Percentiles rank a stretch among this genome's conserved stretches.
phyloP scores from a whole-genome alignment of 306 rosid species.

The Cicer bijugum region DNA sequence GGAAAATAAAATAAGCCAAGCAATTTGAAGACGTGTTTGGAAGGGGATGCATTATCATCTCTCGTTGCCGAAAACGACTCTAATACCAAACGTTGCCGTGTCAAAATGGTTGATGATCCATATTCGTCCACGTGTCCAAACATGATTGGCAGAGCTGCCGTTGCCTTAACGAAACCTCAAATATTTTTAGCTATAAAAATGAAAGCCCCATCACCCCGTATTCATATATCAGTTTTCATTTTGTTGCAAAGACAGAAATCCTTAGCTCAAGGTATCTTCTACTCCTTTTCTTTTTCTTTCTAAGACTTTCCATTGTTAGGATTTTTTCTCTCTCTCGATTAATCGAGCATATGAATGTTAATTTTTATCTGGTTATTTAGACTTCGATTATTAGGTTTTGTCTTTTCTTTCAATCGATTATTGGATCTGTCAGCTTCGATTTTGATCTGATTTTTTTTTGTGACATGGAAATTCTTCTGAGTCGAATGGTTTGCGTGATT shows the following conservation, averaged over 20 bases:
- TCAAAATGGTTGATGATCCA: neutral
- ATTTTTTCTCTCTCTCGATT: neutral
- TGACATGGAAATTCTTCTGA: neutral
- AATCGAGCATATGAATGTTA: neutral
- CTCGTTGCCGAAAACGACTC: slow-evolving; percentile 7
- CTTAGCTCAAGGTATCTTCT: slow-evolving; percentile 35
- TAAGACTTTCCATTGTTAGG: neutral
- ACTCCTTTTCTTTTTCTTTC: neutral
- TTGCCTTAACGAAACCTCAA: neutral
- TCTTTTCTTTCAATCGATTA: neutral
- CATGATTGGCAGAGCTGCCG: neutral
- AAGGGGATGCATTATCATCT: neutral
- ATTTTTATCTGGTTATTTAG: neutral
- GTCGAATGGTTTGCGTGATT: neutral
- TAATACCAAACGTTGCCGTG: slow-evolving; percentile 32
- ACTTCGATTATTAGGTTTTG: neutral
- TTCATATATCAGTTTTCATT: neutral
- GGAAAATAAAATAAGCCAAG: slow-evolving; percentile 11
- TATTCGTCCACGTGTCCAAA: slow-evolving; percentile 36
- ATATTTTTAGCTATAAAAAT: slow-evolving; percentile 14
- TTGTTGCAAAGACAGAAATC: neutral
- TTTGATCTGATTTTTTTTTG: neutral
- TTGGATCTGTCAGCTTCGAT: neutral
- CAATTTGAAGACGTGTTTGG: neutral
- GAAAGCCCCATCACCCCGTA: neutral